Percentiles rank a stretch among this genome's conserved stretches.
These are phyloP conservation scores for Pseudoturritis turrita DNA, from an alignment of 345 rosid genomes.

Conservation along the genomic window DNA sequence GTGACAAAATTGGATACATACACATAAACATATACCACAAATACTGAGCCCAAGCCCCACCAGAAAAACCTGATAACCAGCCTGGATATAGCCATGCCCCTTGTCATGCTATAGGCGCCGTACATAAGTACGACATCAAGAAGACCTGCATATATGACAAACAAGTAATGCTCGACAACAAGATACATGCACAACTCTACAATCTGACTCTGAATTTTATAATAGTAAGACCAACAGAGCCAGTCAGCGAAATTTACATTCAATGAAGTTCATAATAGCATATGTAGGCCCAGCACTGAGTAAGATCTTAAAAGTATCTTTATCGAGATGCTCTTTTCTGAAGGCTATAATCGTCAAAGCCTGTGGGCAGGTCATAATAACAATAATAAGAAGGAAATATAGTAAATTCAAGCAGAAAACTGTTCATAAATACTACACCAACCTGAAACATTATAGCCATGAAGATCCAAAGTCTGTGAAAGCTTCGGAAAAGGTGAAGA, in stretches of 20 bases:
- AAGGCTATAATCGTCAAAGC: slow-evolving; percentile 86
- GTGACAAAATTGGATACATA: slow-evolving; percentile 38
- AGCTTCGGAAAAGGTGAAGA: slow-evolving; percentile 92
- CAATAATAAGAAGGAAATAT: neutral
- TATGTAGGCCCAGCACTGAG: slow-evolving; percentile 88
- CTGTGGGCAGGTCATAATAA: slow-evolving; percentile 37
- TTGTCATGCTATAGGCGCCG: slow-evolving; percentile 85
- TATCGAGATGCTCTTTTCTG: slow-evolving; percentile 47
- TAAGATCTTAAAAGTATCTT: slow-evolving; percentile 65
- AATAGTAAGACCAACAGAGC: slow-evolving; percentile 8
- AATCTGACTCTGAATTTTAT: slow-evolving; percentile 1
- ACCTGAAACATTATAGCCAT: slow-evolving; percentile 96
- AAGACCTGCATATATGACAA: slow-evolving; percentile 49
- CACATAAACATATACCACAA: slow-evolving; percentile 72
- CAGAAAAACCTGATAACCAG: slow-evolving; percentile 83
- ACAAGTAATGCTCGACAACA: slow-evolving; percentile 8
- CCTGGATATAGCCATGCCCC: slow-evolving; percentile 99
- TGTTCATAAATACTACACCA: slow-evolving; percentile 17
- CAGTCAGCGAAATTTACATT: slow-evolving; percentile 47
- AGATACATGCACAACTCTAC: slow-evolving; percentile 16
- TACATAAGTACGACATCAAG: slow-evolving; percentile 87
- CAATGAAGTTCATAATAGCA: slow-evolving; percentile 81
- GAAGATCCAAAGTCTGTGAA: slow-evolving; percentile 95
- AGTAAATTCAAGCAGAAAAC: slow-evolving; percentile 1
- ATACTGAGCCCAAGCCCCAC: slow-evolving; percentile 69